Base-by-base conservation (phyloP, 1,284 basidiomycete genomes). In the Pyrrhoderma noxium region DNA sequence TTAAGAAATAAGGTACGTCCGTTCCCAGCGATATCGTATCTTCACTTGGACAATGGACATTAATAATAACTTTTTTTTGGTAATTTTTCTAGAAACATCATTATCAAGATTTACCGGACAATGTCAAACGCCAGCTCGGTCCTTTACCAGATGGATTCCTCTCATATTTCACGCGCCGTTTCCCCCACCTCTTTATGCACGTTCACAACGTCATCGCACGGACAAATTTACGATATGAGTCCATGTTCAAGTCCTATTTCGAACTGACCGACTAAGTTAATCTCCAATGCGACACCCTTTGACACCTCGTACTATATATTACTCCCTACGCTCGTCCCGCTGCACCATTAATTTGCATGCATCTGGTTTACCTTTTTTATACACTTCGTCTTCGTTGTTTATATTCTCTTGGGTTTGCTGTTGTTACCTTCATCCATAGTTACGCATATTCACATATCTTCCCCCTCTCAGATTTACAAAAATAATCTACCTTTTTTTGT, bases 41-140 rank as follows among this genome's bases (percentile, higher is more conserved):
- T n/a, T n/a, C n/a, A n/a, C n/a, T n/a, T n/a, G n/a, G n/a, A n/a
- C n/a, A n/a, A n/a, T n/a, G n/a, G n/a, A n/a, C n/a, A n/a, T n/a
- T n/a, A n/a, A n/a, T n/a, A n/a, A n/a, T n/a, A 49, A 35, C 13
- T 50, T 18, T 45, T 22, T 22, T 11, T 19, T 23, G 14, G n/a
- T 23, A 9, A 27, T 3, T 3, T 18, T 5, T 39, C 34, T 62
- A 94, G 93, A 97, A 95, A 87, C 89, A 99, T 61, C 95, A 99
- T 65, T 98, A 96, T 64, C 95, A 98, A 70, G 93, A 95, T 65
- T 71, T 97, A 18, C 93, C 93, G 1, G 89, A 93, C 51, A 82
- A 85, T 54, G 87, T 93, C 38, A 93, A 92, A 65, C 79, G 85
- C 51, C 82, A 89, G 64, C 74, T 97, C 11, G 94, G 94, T 7